Conservation (phyloP, 257 asterid species). For the Apocynum venetum region DNA sequence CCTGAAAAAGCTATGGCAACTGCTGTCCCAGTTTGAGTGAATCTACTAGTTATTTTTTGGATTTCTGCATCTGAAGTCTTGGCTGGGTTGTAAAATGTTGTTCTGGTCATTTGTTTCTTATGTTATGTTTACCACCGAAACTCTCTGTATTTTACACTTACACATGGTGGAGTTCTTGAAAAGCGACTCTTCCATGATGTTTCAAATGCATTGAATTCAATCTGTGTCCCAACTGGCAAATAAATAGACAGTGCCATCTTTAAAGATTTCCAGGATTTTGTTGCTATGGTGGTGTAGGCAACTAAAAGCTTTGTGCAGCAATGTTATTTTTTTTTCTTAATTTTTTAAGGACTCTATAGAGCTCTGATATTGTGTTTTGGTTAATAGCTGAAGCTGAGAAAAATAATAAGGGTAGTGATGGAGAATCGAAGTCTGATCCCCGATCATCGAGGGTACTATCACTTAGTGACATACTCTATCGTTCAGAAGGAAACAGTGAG, state of each 20-base stretch:
- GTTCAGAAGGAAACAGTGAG: conserved; percentile 66
- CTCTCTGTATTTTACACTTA: neutral
- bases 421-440: conserved; percentile 48
- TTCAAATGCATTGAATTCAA: neutral
- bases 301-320: neutral
- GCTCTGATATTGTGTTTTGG: conserved; percentile 7
- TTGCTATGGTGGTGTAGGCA: neutral
- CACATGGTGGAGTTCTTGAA: no score
- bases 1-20: neutral
- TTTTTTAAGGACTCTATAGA: no score
- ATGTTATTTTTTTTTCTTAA: neutral
- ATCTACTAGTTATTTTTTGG: neutral
- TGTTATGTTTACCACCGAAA: no score
- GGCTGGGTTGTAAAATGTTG: neutral
- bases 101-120: neutral
- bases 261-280: neutral
- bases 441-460: conserved; percentile 63
- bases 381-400: conserved; percentile 72
- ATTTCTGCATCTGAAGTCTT: neutral
- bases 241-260: neutral
- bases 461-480: conserved; percentile 78
- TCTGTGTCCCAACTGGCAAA: neutral
- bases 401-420: conserved; percentile 43
- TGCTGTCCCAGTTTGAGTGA: neutral
- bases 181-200: neutral